Evolutionary conservation across 352 stramenopile genomes (phyloP), one percentile per base, ranked within the genome.

Genomic region (Globisporangium acanthophoron): DNA sequence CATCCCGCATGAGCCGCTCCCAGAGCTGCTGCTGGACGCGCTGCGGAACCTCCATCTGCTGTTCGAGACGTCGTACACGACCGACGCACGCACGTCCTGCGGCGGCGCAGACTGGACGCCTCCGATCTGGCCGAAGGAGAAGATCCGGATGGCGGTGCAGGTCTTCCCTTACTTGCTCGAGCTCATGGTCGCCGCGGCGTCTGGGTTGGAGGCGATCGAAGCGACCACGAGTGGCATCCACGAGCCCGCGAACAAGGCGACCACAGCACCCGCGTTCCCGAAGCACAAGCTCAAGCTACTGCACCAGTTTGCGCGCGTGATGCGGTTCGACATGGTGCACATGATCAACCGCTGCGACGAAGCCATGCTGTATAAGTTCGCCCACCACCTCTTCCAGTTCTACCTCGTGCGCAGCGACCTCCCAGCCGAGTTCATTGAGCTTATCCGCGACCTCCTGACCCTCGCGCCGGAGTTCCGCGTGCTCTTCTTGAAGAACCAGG

Each of bases 371-470:
- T 68, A 61, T 50, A 71, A 71, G 3, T 56, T 80, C 31, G 61
- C 65, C 1, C 76, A 85, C 37, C 74, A 86, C 20, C 44, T 85
- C 31, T 71, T 80, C 27, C 78, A 85, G 41, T 52, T 83, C 15
- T 58, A 85, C 35, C 60, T 67, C 20, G 52, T 82, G 54, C 68
- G 64, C 9, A 61, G 66, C 20, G 62, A 61, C 21, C 53, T 85
- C 2, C 76, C 78, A 3, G 39, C 57, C 4, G 65, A 65, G 37
- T 60, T 85, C 12, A 65, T 80, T 1, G 64, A 74, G 18, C 50
- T 85, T 3, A 60, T 86, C 44, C 66, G 73, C 9, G 74, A 82
- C 48, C 56, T 88, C 5, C 56, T 69, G 50, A 56, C 58, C 13
- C 44, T 75, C 21, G 68, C 54, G 27, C 63, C 63, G 0, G 48